These are phyloP conservation scores for Scopulariopsis brevicaulis DNA, from an alignment of 2,329 filamentous ascomycete genomes.

Conservation along the genomic window DNA sequence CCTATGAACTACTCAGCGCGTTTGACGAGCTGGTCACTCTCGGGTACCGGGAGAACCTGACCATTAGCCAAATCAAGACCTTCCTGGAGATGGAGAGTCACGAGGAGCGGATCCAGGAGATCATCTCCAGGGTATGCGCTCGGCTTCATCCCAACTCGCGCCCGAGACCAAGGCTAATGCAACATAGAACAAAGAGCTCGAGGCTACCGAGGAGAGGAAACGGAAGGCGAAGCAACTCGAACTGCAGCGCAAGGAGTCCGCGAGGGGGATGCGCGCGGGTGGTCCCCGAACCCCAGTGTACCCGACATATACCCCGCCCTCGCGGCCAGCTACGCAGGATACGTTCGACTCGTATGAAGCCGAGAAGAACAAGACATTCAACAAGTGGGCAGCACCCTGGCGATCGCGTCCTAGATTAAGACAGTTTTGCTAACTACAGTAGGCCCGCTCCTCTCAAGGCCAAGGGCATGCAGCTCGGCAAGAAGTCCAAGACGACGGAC, in stretches of 20 bases:
- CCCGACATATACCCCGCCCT: slow-evolving; percentile 76
- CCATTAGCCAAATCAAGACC: slow-evolving; percentile 94
- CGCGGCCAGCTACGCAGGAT: slow-evolving; percentile 61
- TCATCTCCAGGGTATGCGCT: slow-evolving; percentile 68
- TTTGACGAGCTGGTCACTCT: slow-evolving; percentile 96
- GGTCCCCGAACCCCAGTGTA: slow-evolving; percentile 70
- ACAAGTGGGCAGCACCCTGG: slow-evolving; percentile 48
- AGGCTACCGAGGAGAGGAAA: slow-evolving; percentile 96
- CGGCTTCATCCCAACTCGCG: not conserved
- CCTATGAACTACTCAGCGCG: slow-evolving; percentile 89
- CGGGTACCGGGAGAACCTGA: slow-evolving; percentile 92
- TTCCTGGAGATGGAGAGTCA: slow-evolving; percentile 99
- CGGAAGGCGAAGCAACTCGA: slow-evolving; percentile 97
- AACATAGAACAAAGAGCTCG: slow-evolving; percentile 86
- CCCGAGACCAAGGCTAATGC: slow-evolving; percentile 10
- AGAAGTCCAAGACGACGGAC: slow-evolving; percentile 95
- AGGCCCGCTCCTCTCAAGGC: slow-evolving; percentile 62
- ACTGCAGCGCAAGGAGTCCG: slow-evolving; percentile 95
- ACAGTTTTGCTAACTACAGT: slow-evolving; percentile 6
- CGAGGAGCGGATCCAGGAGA: slow-evolving; percentile 97
- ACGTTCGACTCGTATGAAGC: slow-evolving; percentile 92
- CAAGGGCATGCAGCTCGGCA: slow-evolving; percentile 98
- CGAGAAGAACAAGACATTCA: slow-evolving; percentile 87
- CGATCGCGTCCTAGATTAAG: slow-evolving; percentile 4
- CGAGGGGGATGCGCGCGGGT: slow-evolving; percentile 31